Conservation (phyloP, 73 alveolate genomes). For the Symbiodinium natans region DNA sequence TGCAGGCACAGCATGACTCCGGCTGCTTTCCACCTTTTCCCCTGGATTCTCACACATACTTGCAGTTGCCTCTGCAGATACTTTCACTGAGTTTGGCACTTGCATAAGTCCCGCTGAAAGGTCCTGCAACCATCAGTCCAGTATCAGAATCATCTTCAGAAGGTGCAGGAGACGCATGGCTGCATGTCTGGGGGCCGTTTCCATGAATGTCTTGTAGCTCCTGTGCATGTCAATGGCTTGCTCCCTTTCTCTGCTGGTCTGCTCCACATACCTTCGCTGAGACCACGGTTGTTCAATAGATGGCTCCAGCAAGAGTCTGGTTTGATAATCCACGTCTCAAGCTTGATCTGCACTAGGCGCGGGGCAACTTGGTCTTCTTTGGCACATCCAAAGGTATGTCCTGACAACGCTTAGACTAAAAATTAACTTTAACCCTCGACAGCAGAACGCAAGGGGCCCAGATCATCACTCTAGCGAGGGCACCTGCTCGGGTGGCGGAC, state of each 20-base stretch:
- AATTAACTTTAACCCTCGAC: too few relatives aligned
- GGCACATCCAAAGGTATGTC: slow-evolving; percentile 97
- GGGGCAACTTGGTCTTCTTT: slow-evolving; percentile 96
- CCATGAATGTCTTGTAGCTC: neutral
- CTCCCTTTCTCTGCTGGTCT: slow-evolving; percentile 98
- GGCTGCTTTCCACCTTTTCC: too few relatives aligned
- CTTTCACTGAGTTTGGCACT: neutral
- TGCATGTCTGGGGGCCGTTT: neutral
- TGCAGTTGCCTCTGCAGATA: too few relatives aligned
- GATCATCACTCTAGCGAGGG: neutral
- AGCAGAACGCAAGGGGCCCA: too few relatives aligned
- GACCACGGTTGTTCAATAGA: neutral
- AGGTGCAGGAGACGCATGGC: neutral
- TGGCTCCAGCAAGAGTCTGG: neutral
- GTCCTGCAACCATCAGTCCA: slow-evolving; percentile 20
- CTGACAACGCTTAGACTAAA: too few relatives aligned
- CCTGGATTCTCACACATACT: too few relatives aligned
- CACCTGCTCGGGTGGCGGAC: slow-evolving; percentile 96
- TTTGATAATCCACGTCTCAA: neutral
- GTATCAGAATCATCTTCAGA: neutral
- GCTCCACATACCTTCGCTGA: slow-evolving; percentile 95
- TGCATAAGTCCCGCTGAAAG: slow-evolving; percentile 98
- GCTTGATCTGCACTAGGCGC: neutral
- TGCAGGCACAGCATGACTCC: neutral
- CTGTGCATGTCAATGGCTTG: slow-evolving; percentile 98